Conservation (phyloP, 805 yeast genomes). For the Metschnikowia henanensis region DNA sequence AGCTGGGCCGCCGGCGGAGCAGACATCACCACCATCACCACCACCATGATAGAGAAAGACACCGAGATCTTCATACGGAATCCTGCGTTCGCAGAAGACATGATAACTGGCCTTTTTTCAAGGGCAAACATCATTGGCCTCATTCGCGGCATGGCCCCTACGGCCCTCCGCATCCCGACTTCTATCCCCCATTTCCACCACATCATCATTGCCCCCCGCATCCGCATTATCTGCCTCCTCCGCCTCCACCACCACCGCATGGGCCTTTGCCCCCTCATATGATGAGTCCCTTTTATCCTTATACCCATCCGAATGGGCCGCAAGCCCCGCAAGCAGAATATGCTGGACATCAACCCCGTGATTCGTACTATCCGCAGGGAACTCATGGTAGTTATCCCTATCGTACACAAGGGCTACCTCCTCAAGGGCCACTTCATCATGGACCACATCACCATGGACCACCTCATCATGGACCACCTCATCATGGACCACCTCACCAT, state of each 20-base stretch:
- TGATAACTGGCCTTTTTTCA: conserved; percentile 1
- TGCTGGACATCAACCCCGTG: neutral
- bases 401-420: conserved; percentile 2
- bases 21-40: conserved; percentile 4
- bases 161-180: conserved; percentile 2
- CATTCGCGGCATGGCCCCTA: conserved; percentile 1
- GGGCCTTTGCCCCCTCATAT: conserved; percentile 7
- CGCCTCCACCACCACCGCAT: conserved; percentile 7
- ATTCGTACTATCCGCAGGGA: conserved; percentile 1
- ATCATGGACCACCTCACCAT: conserved; percentile 10
- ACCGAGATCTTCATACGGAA: neutral
- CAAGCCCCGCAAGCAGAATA: neutral
- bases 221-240: conserved; percentile 12
- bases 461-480: conserved; percentile 6
- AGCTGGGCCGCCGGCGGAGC: neutral
- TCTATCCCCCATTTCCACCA: conserved; percentile 15
- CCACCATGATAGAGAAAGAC: neutral
- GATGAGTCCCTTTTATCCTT: conserved; percentile 2
- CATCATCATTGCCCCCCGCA: conserved; percentile 5
- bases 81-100: neutral
- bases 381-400: conserved; percentile 1
- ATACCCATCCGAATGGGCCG: conserved; percentile 3
- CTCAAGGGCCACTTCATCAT: neutral
- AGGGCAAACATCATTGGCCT: conserved; percentile 1
- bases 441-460: conserved; percentile 3